Base-by-base conservation (phyloP, 805 yeast genomes). In the Wickerhamomyces chambardii region DNA sequence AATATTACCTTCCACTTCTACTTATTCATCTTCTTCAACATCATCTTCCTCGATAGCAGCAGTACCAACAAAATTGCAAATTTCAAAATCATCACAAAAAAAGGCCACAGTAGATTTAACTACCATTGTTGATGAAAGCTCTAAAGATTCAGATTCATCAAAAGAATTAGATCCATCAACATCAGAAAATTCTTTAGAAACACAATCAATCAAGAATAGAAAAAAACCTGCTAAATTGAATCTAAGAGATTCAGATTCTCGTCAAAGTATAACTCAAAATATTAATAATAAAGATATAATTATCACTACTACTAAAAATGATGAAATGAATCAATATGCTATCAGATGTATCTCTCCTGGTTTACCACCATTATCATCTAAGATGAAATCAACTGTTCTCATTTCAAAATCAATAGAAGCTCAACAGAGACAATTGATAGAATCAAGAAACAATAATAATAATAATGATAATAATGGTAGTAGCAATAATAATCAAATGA, bases 331-430 rank as follows among this genome's bases (percentile, higher is more conserved):
- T 8, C 46, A 48, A n/a, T 42, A 32, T 17, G 57, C 55, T 10
- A 28, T 51, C 36, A 40, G 48, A 31, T 50, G 53, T 34, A 44
- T 47, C n/a, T 50, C 55, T 16, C 57, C 57, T 6, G 55, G 55
- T 1, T 37, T 50, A 15, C 54, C 56, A 6, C 50, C 56, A 0
- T 35, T 52, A 4, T 46, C 48, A 30, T 47, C 53, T 2, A 45
- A 47, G 34, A 51, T 52, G 55, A 43, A 49, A 31, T 37, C 50
- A 17, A 50, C 57, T 0, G 42, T 52, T 16, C 18, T 46, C 19
- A 45, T 47, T 7, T 50, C 55, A 21, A 46, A 43, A 36, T 21
- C 43, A 9, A 52, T 52, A 6, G 53, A 49, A 30, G 49, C 46
- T 6, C 53, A 51, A 19, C 56, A 52, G 31, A 50, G 53, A 17